Conservation (phyloP, 495 filamentous ascomycete genomes). For the Aspergillus incahuasiensis region DNA sequence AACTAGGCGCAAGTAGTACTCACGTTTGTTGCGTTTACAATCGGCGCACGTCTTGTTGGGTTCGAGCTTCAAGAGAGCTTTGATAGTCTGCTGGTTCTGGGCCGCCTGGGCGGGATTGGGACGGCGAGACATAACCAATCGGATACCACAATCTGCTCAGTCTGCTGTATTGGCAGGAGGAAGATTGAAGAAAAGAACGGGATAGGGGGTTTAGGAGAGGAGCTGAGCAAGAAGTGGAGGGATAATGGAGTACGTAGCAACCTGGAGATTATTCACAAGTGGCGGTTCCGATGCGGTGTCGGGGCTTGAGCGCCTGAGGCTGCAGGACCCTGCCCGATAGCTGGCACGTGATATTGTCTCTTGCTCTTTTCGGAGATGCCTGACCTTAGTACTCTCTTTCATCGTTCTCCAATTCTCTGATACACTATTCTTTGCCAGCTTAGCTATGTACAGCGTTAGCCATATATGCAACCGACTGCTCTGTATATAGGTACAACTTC, state of each 20-base stretch:
- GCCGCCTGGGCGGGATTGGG: slow-evolving; percentile 74
- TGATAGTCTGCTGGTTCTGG: slow-evolving; percentile 86
- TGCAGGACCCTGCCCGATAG: slow-evolving; percentile 11
- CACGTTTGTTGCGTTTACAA: slow-evolving; percentile 97
- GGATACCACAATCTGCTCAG: slow-evolving; percentile 16
- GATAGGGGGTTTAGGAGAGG: background rate
- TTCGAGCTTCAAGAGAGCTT: slow-evolving; percentile 87
- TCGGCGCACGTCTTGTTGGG: slow-evolving; percentile 94
- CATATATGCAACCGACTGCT: no score
- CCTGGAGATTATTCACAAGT: slow-evolving; percentile 12
- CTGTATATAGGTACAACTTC: no score
- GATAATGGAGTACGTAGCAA: slow-evolving; percentile 14
- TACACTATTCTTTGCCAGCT: no score
- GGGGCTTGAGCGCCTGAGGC: slow-evolving; percentile 1
- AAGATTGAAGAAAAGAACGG: slow-evolving; percentile 1
- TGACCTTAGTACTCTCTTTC: no score
- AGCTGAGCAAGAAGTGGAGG: slow-evolving; percentile 8
- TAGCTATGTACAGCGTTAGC: no score
- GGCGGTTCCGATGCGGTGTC: slow-evolving; percentile 20
- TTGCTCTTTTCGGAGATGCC: background rate
- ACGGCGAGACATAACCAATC: slow-evolving; percentile 76
- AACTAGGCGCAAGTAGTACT: slow-evolving; percentile 23
- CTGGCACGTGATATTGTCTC: slow-evolving; percentile 10
- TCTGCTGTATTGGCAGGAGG: slow-evolving; percentile 4
- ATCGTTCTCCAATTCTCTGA: no score